Conservation (phyloP, 805 yeast genomes). For the Grigorovia transvaalensis region DNA sequence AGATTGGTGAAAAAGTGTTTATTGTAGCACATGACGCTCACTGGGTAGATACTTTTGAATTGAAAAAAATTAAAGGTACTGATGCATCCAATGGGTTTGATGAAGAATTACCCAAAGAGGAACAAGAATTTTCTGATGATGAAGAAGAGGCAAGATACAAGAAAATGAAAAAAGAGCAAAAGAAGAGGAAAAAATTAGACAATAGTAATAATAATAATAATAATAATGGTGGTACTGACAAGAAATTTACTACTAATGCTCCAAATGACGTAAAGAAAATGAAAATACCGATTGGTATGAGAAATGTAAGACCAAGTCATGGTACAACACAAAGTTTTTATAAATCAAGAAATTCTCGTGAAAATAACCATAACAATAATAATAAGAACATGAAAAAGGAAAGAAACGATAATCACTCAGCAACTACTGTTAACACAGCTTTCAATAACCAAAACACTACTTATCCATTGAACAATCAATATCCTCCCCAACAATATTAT, state of each 20-base stretch:
- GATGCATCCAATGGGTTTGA: conserved; percentile 95
- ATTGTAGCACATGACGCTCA: conserved; percentile 76
- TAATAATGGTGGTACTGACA: conserved; percentile 1
- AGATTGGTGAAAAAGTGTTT: conserved; percentile 48
- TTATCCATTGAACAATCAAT: background rate
- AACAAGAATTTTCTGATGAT: conserved; percentile 92
- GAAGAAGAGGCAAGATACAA: conserved; percentile 73
- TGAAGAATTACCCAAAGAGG: conserved; percentile 87
- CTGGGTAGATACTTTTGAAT: conserved; percentile 63
- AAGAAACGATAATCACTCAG: conserved; percentile 1
- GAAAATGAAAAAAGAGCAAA: conserved; percentile 50
- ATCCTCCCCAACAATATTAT: background rate
- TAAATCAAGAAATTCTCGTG: conserved; percentile 6
- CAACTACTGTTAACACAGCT: background rate
- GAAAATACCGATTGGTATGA: conserved; percentile 12
- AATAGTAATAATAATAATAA: conserved; percentile 8
- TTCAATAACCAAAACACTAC: background rate
- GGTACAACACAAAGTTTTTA: conserved; percentile 1
- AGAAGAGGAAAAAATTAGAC: conserved; percentile 33
- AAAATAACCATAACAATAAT: background rate
- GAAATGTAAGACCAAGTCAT: background rate
- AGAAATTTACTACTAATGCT: background rate
- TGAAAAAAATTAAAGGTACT: conserved; percentile 67
- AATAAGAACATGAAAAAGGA: background rate
- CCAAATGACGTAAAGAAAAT: conserved; percentile 7